Conservation (phyloP, 257 asterid species). For the Verbascum thapsus region DNA sequence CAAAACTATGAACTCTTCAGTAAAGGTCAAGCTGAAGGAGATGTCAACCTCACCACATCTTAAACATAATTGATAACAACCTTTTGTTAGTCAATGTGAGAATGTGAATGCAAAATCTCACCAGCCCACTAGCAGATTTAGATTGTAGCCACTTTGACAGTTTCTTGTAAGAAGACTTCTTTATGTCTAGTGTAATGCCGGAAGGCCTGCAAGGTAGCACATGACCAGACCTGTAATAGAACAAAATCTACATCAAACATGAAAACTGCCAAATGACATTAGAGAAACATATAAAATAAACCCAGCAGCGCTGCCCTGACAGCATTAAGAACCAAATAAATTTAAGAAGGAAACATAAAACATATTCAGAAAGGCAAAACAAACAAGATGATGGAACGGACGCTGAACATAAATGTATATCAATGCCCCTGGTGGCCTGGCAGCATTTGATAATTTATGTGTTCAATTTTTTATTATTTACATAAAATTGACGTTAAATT, state of each 20-base stretch:
- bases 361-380: not conserved
- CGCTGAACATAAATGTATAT: not conserved
- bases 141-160: conserved; percentile 95
- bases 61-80: no score
- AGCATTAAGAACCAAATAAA: not conserved
- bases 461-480: not conserved
- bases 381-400: not conserved
- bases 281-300: conserved; percentile 1
- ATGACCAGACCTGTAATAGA: conserved; percentile 77
- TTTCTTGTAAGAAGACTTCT: conserved; percentile 93
- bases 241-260: conserved; percentile 31
- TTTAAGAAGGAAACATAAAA: not conserved
- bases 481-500: not conserved
- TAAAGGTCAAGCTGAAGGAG: no score
- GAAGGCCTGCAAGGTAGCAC: conserved; percentile 90
- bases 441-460: conserved; percentile 14
- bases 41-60: no score
- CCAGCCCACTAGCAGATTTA: conserved; percentile 71
- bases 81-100: conserved; percentile 6
- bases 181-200: conserved; percentile 75
- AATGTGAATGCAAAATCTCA: conserved; percentile 30
- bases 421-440: conserved; percentile 7
- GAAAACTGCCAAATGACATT: conserved; percentile 20
- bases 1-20: no score
- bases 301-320: not conserved